Base-by-base conservation (phyloP, 78 protist species). In the Speleostelium caveatum region DNA sequence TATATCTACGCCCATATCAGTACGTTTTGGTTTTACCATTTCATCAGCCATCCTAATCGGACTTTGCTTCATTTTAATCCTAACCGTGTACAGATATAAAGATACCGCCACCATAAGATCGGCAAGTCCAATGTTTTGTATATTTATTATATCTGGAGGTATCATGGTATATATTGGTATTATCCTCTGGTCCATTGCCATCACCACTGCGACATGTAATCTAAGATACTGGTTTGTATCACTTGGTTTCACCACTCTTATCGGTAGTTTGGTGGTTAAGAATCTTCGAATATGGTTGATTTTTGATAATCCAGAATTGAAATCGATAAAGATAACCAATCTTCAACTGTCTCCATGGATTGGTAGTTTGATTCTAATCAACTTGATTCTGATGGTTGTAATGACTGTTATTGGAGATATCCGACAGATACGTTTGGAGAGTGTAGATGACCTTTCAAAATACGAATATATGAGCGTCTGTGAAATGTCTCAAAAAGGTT, bases 301-400 rank as follows among this genome's bases (percentile, higher is more conserved):
- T 36, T 83, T 83, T 26, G 78, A 76, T 42, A 83, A 83, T 83
- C 91, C 91, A 26, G 79, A 83, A 53, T 42, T 83, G 12, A 53
- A 60, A 26, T 35, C 66, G 3, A 59, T 83, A n/a, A 83, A 83
- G 75, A 83, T 83, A 8, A 83, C 91, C n/a, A 83, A 83, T 65
- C 41, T 38, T 32, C 91, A 83, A 26, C 32, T 83, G 7, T 60
- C 69, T 59, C 91, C 91, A 69, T 83, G 73, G 72, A 75, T 83
- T 56, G 75, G 42, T 22, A 12, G 21, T 30, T n/a, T 60, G 16
- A 21, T 58, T 3, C 12, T 53, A 5, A 59, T 69, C 45, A 69
- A 65, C 39, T n/a, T 83, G 2, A 14, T 83, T 19, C 55, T 83
- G 21, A 39, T 83, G 79, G 68, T 63, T 3, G 8, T 83, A 4